Evolutionary conservation across 306 rosid genomes (phyloP).

Genomic region (Castanea sativa): DNA sequence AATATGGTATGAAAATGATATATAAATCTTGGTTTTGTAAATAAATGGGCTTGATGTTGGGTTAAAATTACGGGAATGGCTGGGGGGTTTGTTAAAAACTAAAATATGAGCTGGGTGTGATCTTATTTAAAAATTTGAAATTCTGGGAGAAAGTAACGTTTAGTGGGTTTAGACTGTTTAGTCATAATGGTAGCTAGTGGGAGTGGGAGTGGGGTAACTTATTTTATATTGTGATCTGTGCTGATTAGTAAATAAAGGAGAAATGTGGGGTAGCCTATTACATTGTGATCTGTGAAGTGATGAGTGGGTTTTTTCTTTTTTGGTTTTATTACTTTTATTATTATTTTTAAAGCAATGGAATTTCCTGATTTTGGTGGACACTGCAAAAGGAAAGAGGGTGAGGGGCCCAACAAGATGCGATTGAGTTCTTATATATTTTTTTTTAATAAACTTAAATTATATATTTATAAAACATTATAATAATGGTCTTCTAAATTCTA

Average conservation of each 20-base stretch:
- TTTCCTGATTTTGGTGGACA: conserved; percentile 15
- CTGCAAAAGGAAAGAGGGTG: neutral
- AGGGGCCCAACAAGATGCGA: conserved; percentile 19
- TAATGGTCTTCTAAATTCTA: neutral
- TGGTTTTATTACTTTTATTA: neutral
- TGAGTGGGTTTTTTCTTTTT: conserved; percentile 30
- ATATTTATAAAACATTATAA: neutral
- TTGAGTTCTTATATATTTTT: neutral
- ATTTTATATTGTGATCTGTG: neutral
- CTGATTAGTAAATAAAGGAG: no score
- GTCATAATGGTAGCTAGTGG: conserved; percentile 34
- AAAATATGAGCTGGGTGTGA: conserved; percentile 23
- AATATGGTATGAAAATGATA: neutral
- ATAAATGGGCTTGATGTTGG: conserved; percentile 18
- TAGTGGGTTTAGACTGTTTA: neutral
- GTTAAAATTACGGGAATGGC: conserved; percentile 33
- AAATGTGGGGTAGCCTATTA: conserved; percentile 24
- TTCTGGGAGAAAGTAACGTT: conserved; percentile 51
- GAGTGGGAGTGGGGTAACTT: neutral
- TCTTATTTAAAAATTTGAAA: conserved; percentile 23
- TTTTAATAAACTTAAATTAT: neutral
- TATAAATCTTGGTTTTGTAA: conserved; percentile 15
- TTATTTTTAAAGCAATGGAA: neutral
- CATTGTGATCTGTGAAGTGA: conserved; percentile 21
- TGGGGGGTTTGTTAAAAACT: neutral